These are phyloP conservation scores for Ceriops tagal DNA, from an alignment of 345 rosid genomes.

Conservation along the genomic window DNA sequence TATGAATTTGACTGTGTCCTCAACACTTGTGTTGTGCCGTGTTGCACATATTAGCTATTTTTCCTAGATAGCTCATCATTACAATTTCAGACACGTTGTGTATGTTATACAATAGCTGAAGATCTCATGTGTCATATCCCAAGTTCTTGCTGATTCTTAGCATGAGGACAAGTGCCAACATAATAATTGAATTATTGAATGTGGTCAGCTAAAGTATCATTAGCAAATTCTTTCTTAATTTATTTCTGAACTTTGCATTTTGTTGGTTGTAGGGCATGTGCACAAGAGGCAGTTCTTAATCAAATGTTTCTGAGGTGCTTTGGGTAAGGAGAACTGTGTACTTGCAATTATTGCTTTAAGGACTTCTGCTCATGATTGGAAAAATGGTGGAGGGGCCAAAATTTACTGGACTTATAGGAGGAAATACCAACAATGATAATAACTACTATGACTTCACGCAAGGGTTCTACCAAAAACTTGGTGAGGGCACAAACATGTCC, in stretches of 20 bases:
- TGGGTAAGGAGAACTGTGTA: slow-evolving; percentile 13
- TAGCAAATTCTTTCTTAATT: background rate
- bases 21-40: too few species aligned
- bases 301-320: slow-evolving; percentile 18
- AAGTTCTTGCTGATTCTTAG: background rate
- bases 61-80: too few species aligned
- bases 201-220: background rate
- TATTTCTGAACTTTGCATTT: background rate
- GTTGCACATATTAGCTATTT: too few species aligned
- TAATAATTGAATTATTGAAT: background rate
- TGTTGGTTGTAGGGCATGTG: background rate
- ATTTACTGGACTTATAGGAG: slow-evolving; percentile 47
- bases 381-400: slow-evolving; percentile 59
- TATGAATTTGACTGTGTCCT: too few species aligned
- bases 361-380: slow-evolving; percentile 36
- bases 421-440: slow-evolving; percentile 40
- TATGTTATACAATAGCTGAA: too few species aligned
- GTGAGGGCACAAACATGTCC: slow-evolving; percentile 66
- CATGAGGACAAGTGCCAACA: background rate
- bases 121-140: too few species aligned
- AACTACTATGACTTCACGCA: slow-evolving; percentile 51
- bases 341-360: slow-evolving; percentile 15
- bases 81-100: too few species aligned
- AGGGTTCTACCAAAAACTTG: slow-evolving; percentile 58
- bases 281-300: background rate